phyloP scores from a whole-genome alignment of 2,329 filamentous ascomycete species.

The Alternaria dauci region DNA sequence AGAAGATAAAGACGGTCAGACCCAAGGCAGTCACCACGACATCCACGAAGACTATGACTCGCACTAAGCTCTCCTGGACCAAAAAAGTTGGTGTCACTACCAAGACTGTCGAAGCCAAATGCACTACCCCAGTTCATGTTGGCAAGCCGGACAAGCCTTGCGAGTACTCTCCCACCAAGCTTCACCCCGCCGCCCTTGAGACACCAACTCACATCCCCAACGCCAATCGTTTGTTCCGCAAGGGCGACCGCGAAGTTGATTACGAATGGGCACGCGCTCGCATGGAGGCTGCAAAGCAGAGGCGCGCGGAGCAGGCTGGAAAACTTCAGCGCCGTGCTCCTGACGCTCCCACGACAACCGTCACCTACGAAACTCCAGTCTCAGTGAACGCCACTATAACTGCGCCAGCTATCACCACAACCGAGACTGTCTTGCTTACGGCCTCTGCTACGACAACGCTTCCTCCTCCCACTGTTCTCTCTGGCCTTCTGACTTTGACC shows the following conservation, averaged over 20 bases:
- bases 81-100: conserved; percentile 40
- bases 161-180: conserved; percentile 46
- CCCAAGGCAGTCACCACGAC: conserved; percentile 39
- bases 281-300: conserved; percentile 46
- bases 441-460: conserved; percentile 40
- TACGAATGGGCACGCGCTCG: conserved; percentile 47
- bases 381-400: conserved; percentile 45
- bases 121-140: conserved; percentile 45
- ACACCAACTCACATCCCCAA: conserved; percentile 38
- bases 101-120: conserved; percentile 50
- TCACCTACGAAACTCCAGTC: conserved; percentile 38
- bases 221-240: conserved; percentile 33
- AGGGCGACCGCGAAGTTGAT: conserved; percentile 41
- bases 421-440: conserved; percentile 36
- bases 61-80: conserved; percentile 37
- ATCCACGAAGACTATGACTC: conserved; percentile 38
- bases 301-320: conserved; percentile 33
- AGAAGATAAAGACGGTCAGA: conserved; percentile 42
- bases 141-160: conserved; percentile 46
- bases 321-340: conserved; percentile 45
- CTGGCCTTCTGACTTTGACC: conserved; percentile 43
- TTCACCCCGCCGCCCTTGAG: conserved; percentile 42
- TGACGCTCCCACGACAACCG: conserved; percentile 46
- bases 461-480: conserved; percentile 48
- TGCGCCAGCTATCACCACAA: conserved; percentile 39